Base-by-base conservation (phyloP, 2,329 filamentous ascomycete species). In the Beauveria asiatica region DNA sequence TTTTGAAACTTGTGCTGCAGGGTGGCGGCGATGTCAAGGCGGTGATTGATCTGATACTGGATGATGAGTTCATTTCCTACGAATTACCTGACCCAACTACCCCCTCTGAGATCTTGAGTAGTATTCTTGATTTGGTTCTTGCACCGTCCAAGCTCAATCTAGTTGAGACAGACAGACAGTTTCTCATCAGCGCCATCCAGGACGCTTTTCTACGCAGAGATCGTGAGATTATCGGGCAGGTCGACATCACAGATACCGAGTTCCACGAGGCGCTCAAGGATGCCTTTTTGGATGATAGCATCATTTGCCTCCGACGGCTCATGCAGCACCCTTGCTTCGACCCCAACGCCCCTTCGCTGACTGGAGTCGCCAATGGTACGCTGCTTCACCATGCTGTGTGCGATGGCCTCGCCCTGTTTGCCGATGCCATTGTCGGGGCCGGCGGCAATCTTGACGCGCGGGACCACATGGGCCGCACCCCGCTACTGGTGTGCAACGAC, bases 401-500 rank as follows among this genome's bases (percentile, higher is more conserved):
- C 5, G 65, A 65, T 2, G 58, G 62, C 3, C 63, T 69, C 4
- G 37, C 65, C 2, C 65, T 67, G 1, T 67, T 71, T 3, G 65
- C 75, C 9, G 60, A 67, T 2, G 23, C 68, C 3, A 66, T 76
- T 5, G 61, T 70, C 17, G 56, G 64, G 6, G 62, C 65, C 3
- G 69, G 67, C 5, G 67, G 70, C 8, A 64, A 73, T 27, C 56
- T 75, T 5, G 64, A 66, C 8, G 64, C 66, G 0, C 62, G 62
- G 1, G 72, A 75, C 21, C 49, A 59, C 1, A 57, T 62, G 0
- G 70, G 70, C 0, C 70, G 70, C 21, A 75, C 74, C 2, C 74
- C 75, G 1, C 55, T 76, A 3, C 70, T 76, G 68, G 59, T 72
- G 0, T 65, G 65, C 11, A 74, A 75, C 44, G 64, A 66, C 2